These are phyloP conservation scores for Bonia amplexicaulis DNA, from an alignment of 176 grass and related monocot species.

Conservation along the genomic window DNA sequence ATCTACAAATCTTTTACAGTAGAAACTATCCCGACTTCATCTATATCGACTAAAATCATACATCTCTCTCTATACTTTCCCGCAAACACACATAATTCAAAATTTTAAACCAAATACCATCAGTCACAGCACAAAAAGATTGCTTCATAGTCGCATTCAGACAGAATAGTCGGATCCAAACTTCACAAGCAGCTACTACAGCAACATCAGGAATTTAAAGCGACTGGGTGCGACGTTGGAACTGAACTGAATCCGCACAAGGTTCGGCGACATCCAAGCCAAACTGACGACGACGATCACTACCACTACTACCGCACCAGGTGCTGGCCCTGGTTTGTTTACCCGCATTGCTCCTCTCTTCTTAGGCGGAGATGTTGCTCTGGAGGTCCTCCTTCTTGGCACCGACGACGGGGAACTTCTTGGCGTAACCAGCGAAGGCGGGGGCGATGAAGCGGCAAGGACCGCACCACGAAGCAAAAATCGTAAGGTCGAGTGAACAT, in stretches of 20 bases:
- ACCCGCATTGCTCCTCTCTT: not conserved
- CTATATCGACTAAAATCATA: no score
- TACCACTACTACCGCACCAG: not conserved
- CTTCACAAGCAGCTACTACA: not conserved
- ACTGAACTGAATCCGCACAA: not conserved
- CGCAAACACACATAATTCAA: no score
- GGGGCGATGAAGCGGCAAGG: constrained; percentile 64
- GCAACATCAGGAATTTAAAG: not conserved
- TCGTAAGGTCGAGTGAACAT: not conserved
- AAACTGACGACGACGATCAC: not conserved
- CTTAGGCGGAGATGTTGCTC: constrained; percentile 1
- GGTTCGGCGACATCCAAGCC: not conserved
- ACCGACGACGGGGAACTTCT: constrained; percentile 47
- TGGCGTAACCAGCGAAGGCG: constrained; percentile 42
- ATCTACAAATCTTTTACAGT: no score
- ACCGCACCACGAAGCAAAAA: constrained; percentile 58
- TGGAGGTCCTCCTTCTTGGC: constrained; percentile 47
- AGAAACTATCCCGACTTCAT: accelerated
- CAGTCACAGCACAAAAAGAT: not conserved
- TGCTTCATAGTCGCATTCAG: not conserved
- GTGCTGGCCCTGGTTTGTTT: not conserved
- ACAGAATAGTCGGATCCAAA: not conserved
- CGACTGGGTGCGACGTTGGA: not conserved
- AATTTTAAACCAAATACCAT: no score
- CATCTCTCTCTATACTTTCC: no score